Conservation (phyloP, 805 yeast genomes). For the Blastobotrys americana region DNA sequence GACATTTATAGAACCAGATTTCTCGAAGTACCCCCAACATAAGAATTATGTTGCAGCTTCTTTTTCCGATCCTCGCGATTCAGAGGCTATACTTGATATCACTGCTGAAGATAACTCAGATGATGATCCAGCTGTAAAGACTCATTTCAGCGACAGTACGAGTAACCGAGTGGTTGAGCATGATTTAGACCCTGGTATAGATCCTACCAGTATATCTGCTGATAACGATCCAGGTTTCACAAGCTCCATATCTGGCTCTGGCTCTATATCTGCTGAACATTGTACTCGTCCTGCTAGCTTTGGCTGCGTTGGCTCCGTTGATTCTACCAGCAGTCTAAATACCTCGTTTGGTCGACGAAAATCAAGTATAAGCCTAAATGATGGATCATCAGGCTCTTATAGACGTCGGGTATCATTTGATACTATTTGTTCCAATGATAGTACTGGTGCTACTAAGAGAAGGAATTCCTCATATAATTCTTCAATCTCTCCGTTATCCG, state of each 20-base stretch:
- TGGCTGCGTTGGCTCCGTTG: too few relatives aligned
- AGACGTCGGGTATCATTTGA: slow-evolving; percentile 17
- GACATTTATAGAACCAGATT: slow-evolving; percentile 19
- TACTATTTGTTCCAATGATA: slow-evolving; percentile 12
- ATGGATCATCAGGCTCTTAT: background rate
- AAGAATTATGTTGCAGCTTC: background rate
- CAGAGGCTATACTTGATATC: too few relatives aligned
- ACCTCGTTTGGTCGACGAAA: background rate
- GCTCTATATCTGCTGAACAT: too few relatives aligned
- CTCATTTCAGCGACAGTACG: background rate
- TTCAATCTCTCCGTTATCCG: slow-evolving; percentile 2
- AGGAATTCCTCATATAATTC: background rate
- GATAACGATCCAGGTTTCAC: too few relatives aligned
- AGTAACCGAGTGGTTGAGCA: slow-evolving; percentile 4
- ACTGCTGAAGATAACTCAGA: background rate
- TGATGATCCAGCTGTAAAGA: background rate
- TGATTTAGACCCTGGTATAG: too few relatives aligned
- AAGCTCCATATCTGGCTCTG: too few relatives aligned
- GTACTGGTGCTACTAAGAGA: slow-evolving; percentile 1
- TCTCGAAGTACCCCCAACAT: slow-evolving; percentile 11
- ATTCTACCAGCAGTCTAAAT: too few relatives aligned
- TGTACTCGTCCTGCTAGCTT: too few relatives aligned
- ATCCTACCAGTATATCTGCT: too few relatives aligned
- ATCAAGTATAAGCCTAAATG: background rate
- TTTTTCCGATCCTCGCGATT: background rate